A percentile compares a stretch with the other conserved stretches of the same genome.
Evolutionary conservation across 805 yeast species (phyloP).

Genomic region (Nakazawaea ernobii): DNA sequence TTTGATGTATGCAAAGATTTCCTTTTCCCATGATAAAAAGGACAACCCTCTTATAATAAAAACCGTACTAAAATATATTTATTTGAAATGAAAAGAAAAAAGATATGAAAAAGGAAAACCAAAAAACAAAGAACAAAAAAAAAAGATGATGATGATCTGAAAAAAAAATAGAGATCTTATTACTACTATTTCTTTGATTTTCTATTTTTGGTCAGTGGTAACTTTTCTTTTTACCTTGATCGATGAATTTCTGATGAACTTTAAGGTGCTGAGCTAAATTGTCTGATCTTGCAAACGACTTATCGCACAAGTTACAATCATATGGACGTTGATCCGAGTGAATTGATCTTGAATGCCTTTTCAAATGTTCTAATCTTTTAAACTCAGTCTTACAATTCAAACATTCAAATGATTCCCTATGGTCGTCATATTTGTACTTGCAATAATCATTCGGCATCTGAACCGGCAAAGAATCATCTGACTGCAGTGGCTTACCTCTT

Average conservation of each 20-base stretch:
- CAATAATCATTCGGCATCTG: background rate
- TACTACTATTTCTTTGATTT: background rate
- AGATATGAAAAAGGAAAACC: background rate
- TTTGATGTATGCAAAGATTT: no score
- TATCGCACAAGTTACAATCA: slow-evolving; percentile 51
- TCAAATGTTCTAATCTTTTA: slow-evolving; percentile 60
- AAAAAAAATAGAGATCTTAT: background rate
- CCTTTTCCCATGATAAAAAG: no score
- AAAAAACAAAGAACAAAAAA: background rate
- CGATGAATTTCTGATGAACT: slow-evolving; percentile 31
- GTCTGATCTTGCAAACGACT: slow-evolving; percentile 62
- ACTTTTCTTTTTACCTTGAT: background rate
- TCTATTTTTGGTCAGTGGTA: background rate
- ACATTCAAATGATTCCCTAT: background rate
- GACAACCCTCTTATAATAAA: background rate
- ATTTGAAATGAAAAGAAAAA: no score
- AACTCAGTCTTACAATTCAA: slow-evolving; percentile 23
- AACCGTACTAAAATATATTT: no score
- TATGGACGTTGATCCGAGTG: slow-evolving; percentile 58
- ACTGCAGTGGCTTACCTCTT: background rate
- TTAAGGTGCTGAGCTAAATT: slow-evolving; percentile 61
- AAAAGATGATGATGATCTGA: background rate
- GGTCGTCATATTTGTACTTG: background rate
- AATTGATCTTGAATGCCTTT: slow-evolving; percentile 61
- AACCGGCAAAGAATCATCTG: background rate